Percentiles rank a stretch among this genome's conserved stretches.
Evolutionary conservation across 2,329 filamentous ascomycete species (phyloP).

Genomic region (Fusarium poae): DNA sequence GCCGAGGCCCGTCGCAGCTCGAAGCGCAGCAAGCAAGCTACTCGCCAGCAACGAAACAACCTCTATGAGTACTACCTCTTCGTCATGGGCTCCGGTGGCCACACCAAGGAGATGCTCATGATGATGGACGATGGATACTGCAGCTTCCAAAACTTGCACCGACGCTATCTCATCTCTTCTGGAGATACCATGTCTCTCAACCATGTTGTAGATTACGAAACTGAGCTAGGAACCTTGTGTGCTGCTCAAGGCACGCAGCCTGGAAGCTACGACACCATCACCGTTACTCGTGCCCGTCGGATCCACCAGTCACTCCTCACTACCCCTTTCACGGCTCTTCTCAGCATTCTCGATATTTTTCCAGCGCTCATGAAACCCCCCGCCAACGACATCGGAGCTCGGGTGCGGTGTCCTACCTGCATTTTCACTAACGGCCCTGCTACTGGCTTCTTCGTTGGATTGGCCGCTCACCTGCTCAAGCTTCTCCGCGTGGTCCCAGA

Average conservation of each 20-base stretch:
- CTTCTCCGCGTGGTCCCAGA: constrained; percentile 60
- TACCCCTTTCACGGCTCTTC: constrained; percentile 75
- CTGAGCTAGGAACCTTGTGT: constrained; percentile 49
- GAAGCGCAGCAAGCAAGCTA: constrained; percentile 32
- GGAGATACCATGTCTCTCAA: constrained; percentile 77
- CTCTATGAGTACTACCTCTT: constrained; percentile 73
- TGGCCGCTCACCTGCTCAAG: constrained; percentile 64
- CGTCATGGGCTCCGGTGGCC: constrained; percentile 91
- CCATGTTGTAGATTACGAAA: constrained; percentile 71
- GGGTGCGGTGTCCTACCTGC: constrained; percentile 72
- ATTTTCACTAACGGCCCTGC: constrained; percentile 91
- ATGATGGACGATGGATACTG: constrained; percentile 76
- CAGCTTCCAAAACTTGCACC: constrained; percentile 67
- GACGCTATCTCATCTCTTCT: constrained; percentile 84
- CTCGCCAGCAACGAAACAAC: constrained; percentile 1
- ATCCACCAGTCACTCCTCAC: constrained; percentile 86
- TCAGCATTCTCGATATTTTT: constrained; percentile 74
- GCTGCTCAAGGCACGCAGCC: constrained; percentile 35
- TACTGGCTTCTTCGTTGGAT: constrained; percentile 81
- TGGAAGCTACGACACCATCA: constrained; percentile 72
- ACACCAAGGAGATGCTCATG: constrained; percentile 93
- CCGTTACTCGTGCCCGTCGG: constrained; percentile 79
- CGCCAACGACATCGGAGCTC: constrained; percentile 34
- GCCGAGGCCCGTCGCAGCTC: constrained; percentile 34
- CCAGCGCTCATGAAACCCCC: constrained; percentile 63